A percentile compares a stretch with the other conserved stretches of the same genome.
Conservation (phyloP, 176 grass and related monocot genomes). For the Lolium multiflorum region DNA sequence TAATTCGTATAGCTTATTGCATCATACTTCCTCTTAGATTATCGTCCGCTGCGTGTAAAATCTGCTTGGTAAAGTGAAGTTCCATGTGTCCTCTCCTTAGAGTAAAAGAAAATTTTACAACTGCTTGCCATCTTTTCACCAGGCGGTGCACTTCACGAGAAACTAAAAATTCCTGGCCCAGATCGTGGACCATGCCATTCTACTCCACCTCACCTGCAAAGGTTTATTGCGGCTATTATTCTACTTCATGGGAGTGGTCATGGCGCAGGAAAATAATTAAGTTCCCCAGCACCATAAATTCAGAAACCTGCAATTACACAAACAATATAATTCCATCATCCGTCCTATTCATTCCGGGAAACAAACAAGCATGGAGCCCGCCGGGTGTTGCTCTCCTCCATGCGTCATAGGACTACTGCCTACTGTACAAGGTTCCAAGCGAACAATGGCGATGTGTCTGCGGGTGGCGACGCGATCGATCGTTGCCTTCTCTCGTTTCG, state of each 20-base stretch:
- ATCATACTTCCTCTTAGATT: too few species aligned
- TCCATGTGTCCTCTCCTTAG: neutral
- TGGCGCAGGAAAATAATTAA: neutral
- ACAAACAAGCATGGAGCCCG: neutral
- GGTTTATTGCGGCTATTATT: constrained; percentile 34
- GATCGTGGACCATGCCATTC: neutral
- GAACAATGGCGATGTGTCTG: constrained; percentile 46
- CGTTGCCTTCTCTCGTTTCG: neutral
- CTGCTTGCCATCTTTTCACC: neutral
- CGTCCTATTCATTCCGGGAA: neutral
- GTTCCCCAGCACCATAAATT: neutral
- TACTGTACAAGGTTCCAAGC: constrained; percentile 41
- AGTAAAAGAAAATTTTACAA: neutral
- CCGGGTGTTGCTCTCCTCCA: neutral
- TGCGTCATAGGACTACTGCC: constrained; percentile 19
- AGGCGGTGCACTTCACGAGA: constrained; percentile 13
- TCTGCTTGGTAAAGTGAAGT: too few species aligned
- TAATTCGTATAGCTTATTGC: too few species aligned
- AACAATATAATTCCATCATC: neutral
- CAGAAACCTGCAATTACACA: neutral
- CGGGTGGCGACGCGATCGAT: neutral
- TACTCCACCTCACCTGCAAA: neutral
- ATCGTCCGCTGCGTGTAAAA: too few species aligned
- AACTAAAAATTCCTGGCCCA: constrained; percentile 13
- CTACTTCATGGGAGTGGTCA: constrained; percentile 4